Percentiles rank a stretch among this genome's conserved stretches.
These are phyloP conservation scores for Isatis lusitanica DNA, from an alignment of 441 rosid genomes.

Conservation along the genomic window DNA sequence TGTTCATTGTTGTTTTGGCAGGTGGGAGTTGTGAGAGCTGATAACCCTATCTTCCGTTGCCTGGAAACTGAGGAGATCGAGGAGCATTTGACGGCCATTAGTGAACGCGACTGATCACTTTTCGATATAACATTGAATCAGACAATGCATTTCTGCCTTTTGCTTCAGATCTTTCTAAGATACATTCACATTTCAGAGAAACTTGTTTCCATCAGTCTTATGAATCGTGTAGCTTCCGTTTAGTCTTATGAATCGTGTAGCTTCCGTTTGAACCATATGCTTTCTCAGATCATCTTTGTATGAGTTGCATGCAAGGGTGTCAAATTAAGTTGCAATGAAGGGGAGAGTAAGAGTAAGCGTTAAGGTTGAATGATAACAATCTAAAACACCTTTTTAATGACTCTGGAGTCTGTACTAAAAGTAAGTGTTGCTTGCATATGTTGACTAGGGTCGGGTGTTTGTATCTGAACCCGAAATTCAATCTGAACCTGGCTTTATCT, in stretches of 20 bases:
- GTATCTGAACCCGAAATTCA: too few species aligned
- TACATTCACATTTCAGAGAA: slow-evolving; percentile 3
- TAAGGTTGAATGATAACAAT: neutral
- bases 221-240: slow-evolving; percentile 13
- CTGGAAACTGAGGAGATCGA: slow-evolving; percentile 84
- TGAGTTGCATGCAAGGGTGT: neutral
- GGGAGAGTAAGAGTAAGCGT: neutral
- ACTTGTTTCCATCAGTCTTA: slow-evolving; percentile 23
- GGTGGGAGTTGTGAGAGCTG: slow-evolving; percentile 94
- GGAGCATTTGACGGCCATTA: slow-evolving; percentile 87
- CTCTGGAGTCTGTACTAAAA: too few species aligned
- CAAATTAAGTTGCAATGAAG: neutral
- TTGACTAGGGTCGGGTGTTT: too few species aligned
- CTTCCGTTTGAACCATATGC: neutral
- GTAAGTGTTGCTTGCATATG: too few species aligned
- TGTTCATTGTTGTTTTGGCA: slow-evolving; percentile 34
- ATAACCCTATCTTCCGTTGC: slow-evolving; percentile 62
- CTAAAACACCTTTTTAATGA: neutral
- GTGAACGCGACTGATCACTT: slow-evolving; percentile 69
- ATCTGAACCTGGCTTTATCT: too few species aligned
- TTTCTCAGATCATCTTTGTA: slow-evolving; percentile 5
- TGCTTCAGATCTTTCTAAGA: neutral
- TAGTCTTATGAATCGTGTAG: slow-evolving; percentile 16
- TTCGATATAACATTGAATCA: neutral
- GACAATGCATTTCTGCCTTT: slow-evolving; percentile 18